Evolutionary conservation across 2,329 filamentous ascomycete species (phyloP).

Genomic region (Aspergillus fumigatiaffinis): DNA sequence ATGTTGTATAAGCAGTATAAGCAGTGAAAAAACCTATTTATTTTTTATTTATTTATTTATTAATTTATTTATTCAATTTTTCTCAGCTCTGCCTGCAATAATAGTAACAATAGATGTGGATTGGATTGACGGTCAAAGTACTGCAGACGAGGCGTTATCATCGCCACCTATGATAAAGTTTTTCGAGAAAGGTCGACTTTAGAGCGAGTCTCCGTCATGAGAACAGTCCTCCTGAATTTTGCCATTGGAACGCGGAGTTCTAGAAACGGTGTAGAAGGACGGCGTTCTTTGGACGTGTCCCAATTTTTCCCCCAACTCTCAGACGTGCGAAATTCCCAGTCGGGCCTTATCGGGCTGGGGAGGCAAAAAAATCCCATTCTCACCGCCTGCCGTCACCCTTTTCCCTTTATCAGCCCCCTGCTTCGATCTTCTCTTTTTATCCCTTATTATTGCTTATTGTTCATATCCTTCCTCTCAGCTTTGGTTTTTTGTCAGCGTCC

Average conservation of each 20-base stretch:
- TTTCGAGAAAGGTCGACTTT: not conserved
- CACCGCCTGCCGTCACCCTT: not conserved
- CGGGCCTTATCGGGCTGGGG: not conserved
- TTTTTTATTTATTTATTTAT: no score
- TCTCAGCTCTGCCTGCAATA: not conserved
- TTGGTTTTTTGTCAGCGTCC: slow-evolving; percentile 17
- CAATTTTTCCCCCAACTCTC: no score
- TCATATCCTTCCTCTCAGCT: slow-evolving; percentile 9
- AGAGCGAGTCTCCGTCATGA: not conserved
- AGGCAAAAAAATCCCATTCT: not conserved
- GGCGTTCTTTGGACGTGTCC: not conserved
- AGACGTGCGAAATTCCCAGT: no score
- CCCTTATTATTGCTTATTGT: not conserved
- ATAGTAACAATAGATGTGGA: no score
- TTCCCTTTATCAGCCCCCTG: not conserved
- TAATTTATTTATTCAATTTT: no score
- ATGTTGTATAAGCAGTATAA: not conserved
- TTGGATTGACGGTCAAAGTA: not conserved
- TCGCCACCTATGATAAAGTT: not conserved
- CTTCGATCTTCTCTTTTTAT: slow-evolving; percentile 9
- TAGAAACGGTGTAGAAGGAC: not conserved
- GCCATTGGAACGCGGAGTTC: not conserved
- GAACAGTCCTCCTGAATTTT: no score
- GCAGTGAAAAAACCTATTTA: no score
- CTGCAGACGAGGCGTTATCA: not conserved